These are phyloP conservation scores for Amaranthus palmeri DNA, from an alignment of 148 eudicot genomes.

Conservation along the genomic window DNA sequence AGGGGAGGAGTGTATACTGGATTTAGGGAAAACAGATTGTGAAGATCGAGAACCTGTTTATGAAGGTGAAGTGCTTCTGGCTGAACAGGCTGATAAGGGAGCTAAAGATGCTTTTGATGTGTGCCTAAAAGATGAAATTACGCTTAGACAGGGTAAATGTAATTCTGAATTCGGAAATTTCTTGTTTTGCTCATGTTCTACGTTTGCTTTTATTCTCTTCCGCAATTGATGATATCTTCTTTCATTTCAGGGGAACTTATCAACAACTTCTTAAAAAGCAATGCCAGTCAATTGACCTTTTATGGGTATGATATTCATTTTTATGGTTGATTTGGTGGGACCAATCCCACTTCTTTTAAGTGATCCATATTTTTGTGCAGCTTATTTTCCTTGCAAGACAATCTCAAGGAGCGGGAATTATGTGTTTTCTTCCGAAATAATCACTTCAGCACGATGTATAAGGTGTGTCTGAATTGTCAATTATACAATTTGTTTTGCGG, in stretches of 20 bases:
- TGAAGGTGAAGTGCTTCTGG: slow-evolving; percentile 87
- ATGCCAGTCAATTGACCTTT: slow-evolving; percentile 80
- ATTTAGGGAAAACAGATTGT: slow-evolving; percentile 34
- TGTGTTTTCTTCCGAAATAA: slow-evolving; percentile 98
- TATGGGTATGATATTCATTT: slow-evolving; percentile 49
- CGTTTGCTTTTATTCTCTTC: background rate
- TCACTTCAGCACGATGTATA: slow-evolving; percentile 96
- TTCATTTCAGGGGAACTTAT: slow-evolving; percentile 51
- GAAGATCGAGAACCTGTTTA: slow-evolving; percentile 71
- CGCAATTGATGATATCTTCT: slow-evolving; percentile 4
- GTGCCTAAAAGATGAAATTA: slow-evolving; percentile 35
- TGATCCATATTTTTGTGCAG: slow-evolving; percentile 34
- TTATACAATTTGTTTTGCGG: too few relatives aligned
- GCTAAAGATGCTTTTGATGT: slow-evolving; percentile 29
- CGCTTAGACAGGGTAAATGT: slow-evolving; percentile 56
- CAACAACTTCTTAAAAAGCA: slow-evolving; percentile 63
- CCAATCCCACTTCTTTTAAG: background rate
- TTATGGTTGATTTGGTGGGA: background rate
- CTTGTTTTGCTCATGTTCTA: too few relatives aligned
- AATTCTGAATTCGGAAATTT: background rate
- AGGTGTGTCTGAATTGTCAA: slow-evolving; percentile 38
- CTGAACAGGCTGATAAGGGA: slow-evolving; percentile 54
- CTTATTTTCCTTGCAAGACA: slow-evolving; percentile 70
- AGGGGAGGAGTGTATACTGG: slow-evolving; percentile 91
- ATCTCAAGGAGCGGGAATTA: slow-evolving; percentile 73